Conservation (phyloP, 2,329 filamentous ascomycete species). For the Teratosphaeria nubilosa region DNA sequence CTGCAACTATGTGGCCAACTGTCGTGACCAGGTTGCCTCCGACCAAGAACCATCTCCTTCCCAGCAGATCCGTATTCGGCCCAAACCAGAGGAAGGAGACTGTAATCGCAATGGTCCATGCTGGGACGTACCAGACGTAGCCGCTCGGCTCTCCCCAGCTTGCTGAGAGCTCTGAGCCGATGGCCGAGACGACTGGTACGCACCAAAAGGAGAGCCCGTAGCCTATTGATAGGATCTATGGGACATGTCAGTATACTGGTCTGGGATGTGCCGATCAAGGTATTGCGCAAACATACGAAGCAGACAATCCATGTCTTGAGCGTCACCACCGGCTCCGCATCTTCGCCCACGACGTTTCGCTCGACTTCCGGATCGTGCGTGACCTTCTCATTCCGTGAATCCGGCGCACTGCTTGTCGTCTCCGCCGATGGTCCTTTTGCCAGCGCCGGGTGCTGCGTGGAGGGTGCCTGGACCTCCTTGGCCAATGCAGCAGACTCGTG, state of each 20-base stretch:
- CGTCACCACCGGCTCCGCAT: constrained; percentile 10
- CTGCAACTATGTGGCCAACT: constrained; percentile 10
- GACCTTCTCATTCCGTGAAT: neutral
- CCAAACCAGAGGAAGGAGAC: constrained; percentile 18
- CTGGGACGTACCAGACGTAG: constrained; percentile 25
- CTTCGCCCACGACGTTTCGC: constrained; percentile 1
- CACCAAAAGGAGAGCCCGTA: constrained; percentile 28
- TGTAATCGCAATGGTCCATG: constrained; percentile 14
- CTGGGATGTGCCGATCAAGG: neutral
- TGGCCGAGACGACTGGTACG: constrained; percentile 21
- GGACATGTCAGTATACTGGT: neutral
- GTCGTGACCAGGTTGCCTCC: constrained; percentile 28
- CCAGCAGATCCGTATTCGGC: constrained; percentile 39
- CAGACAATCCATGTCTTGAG: constrained; percentile 16
- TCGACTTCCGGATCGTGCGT: neutral
- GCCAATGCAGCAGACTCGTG: neutral
- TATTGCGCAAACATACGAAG: constrained; percentile 4
- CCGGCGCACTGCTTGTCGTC: neutral
- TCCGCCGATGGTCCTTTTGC: neutral
- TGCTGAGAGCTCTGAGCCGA: constrained; percentile 18
- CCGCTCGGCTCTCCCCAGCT: constrained; percentile 20
- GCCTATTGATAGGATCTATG: constrained; percentile 22
- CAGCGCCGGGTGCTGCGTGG: neutral
- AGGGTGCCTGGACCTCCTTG: neutral
- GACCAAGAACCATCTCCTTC: constrained; percentile 38